Evolutionary conservation across 2,329 filamentous ascomycete species (phyloP).

Genomic region (Fusarium neocosmosporiellum): DNA sequence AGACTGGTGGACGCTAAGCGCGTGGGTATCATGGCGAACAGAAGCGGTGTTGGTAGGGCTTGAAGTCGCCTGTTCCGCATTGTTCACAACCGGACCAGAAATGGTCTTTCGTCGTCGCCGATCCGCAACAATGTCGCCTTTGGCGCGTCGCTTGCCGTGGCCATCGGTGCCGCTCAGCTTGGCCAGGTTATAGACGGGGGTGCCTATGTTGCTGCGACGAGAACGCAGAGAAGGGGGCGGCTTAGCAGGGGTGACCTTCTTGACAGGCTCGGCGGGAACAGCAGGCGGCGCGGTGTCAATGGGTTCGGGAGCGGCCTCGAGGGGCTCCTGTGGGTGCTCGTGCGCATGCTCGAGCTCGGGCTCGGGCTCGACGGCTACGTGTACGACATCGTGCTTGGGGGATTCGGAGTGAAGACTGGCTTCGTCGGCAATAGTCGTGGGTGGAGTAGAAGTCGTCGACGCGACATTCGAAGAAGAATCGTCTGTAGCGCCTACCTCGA

Average conservation of each 20-base stretch:
- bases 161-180: conserved; percentile 70
- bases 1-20: conserved; percentile 59
- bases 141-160: conserved; percentile 67
- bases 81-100: conserved; percentile 50
- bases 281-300: conserved; percentile 2
- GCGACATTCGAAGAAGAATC: conserved; percentile 63
- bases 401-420: conserved; percentile 65
- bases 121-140: conserved; percentile 59
- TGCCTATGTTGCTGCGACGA: conserved; percentile 65
- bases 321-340: conserved; percentile 36
- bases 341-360: not conserved
- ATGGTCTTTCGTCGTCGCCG: conserved; percentile 61
- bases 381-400: conserved; percentile 53
- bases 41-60: conserved; percentile 26
- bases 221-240: conserved; percentile 49
- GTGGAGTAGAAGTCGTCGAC: conserved; percentile 71
- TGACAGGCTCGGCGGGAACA: conserved; percentile 22
- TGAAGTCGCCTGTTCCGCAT: conserved; percentile 16
- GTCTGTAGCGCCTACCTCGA: conserved; percentile 40
- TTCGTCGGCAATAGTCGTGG: conserved; percentile 73
- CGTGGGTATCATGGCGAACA: conserved; percentile 56
- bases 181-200: conserved; percentile 75
- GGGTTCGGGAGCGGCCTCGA: conserved; percentile 26
- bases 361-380: conserved; percentile 44
- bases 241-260: conserved; percentile 6